These are phyloP conservation scores for Gossypium sturtianum DNA, from an alignment of 345 rosid genomes.

Conservation along the genomic window DNA sequence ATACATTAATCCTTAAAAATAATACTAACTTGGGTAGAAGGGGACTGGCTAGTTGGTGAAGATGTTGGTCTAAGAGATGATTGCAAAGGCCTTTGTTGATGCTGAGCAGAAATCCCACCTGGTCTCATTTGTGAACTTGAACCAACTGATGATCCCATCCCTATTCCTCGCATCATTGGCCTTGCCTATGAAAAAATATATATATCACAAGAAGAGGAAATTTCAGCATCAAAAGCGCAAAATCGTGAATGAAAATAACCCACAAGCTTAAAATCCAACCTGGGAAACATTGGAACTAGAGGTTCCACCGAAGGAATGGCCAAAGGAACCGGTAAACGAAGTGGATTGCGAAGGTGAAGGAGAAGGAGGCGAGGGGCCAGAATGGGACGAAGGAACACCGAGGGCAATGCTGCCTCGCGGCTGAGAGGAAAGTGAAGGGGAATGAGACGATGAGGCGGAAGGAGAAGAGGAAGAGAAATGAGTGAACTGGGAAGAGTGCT, in stretches of 20 bases:
- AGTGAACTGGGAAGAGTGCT: slow-evolving; percentile 40
- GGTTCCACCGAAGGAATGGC: slow-evolving; percentile 51
- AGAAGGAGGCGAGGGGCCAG: slow-evolving; percentile 32
- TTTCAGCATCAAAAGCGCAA: not conserved
- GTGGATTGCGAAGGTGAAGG: slow-evolving; percentile 47
- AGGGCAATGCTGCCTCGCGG: slow-evolving; percentile 58
- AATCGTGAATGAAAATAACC: not conserved
- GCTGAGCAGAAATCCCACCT: slow-evolving; percentile 56
- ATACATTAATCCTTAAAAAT: not conserved
- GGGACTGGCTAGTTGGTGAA: slow-evolving; percentile 49
- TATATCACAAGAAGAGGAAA: not conserved
- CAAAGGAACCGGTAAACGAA: slow-evolving; percentile 63
- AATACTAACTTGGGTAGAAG: slow-evolving; percentile 56
- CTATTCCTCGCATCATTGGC: slow-evolving; percentile 49
- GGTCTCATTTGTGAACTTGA: slow-evolving; percentile 66
- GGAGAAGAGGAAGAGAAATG: slow-evolving; percentile 39
- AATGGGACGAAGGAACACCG: slow-evolving; percentile 61
- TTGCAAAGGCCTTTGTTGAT: slow-evolving; percentile 72
- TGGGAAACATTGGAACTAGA: slow-evolving; percentile 44
- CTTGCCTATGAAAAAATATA: slow-evolving; percentile 37
- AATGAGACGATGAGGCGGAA: slow-evolving; percentile 30
- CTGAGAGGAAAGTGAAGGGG: slow-evolving; percentile 33
- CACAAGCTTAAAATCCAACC: slow-evolving; percentile 23
- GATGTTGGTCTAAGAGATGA: slow-evolving; percentile 54
- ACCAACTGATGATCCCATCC: slow-evolving; percentile 48